A percentile compares a stretch with the other conserved stretches of the same genome.
Evolutionary conservation across 805 yeast genomes (phyloP).

Genomic region (Priceomyces melissophilus): DNA sequence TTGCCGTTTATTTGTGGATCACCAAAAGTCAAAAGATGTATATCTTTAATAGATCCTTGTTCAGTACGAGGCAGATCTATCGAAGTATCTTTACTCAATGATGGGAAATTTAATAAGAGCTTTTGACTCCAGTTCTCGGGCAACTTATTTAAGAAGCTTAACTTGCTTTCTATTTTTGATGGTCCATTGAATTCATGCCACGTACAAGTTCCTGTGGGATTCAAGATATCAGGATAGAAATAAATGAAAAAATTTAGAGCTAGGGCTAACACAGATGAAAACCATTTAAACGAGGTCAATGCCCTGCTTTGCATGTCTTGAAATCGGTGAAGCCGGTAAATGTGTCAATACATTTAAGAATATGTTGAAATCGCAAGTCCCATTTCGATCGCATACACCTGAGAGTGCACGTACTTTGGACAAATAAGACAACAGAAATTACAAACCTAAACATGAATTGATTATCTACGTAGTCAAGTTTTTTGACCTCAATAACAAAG

Average conservation of each 20-base stretch:
- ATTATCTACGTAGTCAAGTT: too few species aligned
- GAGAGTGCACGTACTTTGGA: too few species aligned
- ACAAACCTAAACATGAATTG: too few species aligned
- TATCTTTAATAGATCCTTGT: constrained; percentile 34
- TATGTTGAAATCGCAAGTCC: too few species aligned
- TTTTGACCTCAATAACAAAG: background rate
- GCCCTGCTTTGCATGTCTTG: background rate
- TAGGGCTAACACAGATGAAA: constrained; percentile 38
- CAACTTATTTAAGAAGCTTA: constrained; percentile 5
- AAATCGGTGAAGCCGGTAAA: too few species aligned
- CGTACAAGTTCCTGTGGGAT: constrained; percentile 48
- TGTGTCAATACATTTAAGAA: too few species aligned
- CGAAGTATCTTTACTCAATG: background rate
- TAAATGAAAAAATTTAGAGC: constrained; percentile 61
- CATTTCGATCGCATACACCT: too few species aligned
- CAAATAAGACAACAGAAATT: too few species aligned
- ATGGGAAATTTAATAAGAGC: constrained; percentile 19
- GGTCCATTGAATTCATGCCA: constrained; percentile 43
- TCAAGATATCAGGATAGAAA: constrained; percentile 65
- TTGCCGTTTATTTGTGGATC: constrained; percentile 97
- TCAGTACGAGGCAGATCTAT: background rate
- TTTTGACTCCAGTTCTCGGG: constrained; percentile 13
- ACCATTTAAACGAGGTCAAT: constrained; percentile 13
- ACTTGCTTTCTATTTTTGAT: constrained; percentile 6
- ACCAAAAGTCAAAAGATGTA: constrained; percentile 79